phyloP scores from a whole-genome alignment of 1,139 yeast genomes.

The Blastobotrys persicus region DNA sequence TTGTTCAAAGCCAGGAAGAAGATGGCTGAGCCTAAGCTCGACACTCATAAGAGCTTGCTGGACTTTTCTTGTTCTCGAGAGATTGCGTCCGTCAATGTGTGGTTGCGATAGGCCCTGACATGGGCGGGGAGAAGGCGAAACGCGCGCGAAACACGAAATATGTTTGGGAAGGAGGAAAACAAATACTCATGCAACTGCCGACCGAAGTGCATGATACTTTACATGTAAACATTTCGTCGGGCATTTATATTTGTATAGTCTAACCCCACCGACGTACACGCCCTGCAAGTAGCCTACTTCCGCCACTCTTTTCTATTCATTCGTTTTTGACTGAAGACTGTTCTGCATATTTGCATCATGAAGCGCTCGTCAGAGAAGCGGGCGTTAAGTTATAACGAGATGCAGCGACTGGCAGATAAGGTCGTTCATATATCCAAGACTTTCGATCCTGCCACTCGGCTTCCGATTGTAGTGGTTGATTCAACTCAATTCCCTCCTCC shows the following conservation, averaged over 20 bases:
- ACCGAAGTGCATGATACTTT: not conserved
- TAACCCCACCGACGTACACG: not conserved
- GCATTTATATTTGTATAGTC: not conserved
- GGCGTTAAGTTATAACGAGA: conserved; percentile 1
- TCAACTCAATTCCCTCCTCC: conserved; percentile 72
- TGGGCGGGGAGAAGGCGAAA: no score
- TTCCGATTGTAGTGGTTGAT: conserved; percentile 71
- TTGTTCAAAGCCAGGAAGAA: no score
- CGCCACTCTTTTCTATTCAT: not conserved
- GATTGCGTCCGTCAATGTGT: no score
- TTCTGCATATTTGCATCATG: not conserved
- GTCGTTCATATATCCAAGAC: conserved; percentile 61
- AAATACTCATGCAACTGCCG: not conserved
- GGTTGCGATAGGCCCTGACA: no score
- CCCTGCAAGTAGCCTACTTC: not conserved
- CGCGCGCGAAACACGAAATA: not conserved
- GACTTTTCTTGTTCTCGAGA: no score
- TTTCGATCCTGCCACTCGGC: conserved; percentile 57
- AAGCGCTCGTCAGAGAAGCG: not conserved
- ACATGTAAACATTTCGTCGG: not conserved
- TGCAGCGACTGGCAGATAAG: conserved; percentile 25
- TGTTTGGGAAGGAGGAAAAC: conserved; percentile 4
- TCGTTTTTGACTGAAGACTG: not conserved
- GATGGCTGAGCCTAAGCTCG: no score
- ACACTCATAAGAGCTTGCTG: no score